phyloP scores from a whole-genome alignment of 75 land plant genomes.

The Ceratopteris richardii region DNA sequence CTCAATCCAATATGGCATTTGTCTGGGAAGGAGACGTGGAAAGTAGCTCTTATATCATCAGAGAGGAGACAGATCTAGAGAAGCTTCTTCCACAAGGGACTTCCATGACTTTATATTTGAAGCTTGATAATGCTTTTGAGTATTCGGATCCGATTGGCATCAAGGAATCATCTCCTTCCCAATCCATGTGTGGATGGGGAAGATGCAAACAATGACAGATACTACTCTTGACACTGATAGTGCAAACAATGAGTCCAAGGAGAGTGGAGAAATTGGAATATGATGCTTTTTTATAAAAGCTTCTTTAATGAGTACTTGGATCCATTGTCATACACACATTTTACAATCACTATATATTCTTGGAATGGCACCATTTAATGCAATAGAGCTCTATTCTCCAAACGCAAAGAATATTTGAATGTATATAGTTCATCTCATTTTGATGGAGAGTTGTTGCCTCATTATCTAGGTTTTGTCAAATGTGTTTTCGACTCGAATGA shows the following conservation, averaged over 20 bases:
- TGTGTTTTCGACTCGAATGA: slow-evolving; percentile 96
- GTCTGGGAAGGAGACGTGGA: slow-evolving; percentile 80
- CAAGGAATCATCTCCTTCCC: slow-evolving; percentile 85
- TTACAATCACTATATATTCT: slow-evolving; percentile 88
- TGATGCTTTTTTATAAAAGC: slow-evolving; percentile 75
- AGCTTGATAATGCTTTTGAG: slow-evolving; percentile 90
- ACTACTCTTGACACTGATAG: no score
- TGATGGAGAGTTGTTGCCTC: slow-evolving; percentile 96
- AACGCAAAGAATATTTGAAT: slow-evolving; percentile 94
- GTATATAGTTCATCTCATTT: slow-evolving; percentile 95
- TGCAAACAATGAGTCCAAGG: slow-evolving; percentile 23
- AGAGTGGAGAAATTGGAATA: slow-evolving; percentile 76
- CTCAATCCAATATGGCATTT: slow-evolving; percentile 76
- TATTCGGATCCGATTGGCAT: slow-evolving; percentile 70
- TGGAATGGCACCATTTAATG: slow-evolving; percentile 53
- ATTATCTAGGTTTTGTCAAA: slow-evolving; percentile 89
- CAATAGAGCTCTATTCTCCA: slow-evolving; percentile 54
- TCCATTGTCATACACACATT: slow-evolving; percentile 77
- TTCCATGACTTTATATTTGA: slow-evolving; percentile 59
- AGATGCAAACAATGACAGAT: slow-evolving; percentile 66
- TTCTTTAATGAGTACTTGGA: slow-evolving; percentile 91
- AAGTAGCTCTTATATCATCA: slow-evolving; percentile 61
- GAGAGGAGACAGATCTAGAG: slow-evolving; percentile 73
- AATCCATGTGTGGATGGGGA: slow-evolving; percentile 90
- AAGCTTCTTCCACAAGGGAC: slow-evolving; percentile 62